Conservation (phyloP, 108 stramenopile species). For the Discostella stelligeroides region DNA sequence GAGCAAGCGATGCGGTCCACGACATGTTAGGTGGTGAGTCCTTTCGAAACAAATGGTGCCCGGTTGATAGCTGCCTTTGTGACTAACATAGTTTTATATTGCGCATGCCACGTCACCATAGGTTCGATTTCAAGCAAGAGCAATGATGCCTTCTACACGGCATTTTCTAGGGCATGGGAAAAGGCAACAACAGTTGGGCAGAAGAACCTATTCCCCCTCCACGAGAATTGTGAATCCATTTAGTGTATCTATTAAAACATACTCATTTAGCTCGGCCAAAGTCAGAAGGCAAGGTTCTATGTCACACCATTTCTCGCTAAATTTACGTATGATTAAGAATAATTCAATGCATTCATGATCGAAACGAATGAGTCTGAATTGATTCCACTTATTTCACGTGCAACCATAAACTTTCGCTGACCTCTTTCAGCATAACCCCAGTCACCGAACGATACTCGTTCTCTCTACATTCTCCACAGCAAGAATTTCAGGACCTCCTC, state of each 20-base stretch:
- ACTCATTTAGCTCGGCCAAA: no score
- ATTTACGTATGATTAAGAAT: no score
- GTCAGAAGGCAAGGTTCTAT: no score
- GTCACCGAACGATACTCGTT: slow-evolving; percentile 2
- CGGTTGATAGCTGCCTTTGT: not conserved
- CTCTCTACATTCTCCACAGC: slow-evolving; percentile 16
- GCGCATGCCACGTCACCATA: not conserved
- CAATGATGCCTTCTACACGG: slow-evolving; percentile 36
- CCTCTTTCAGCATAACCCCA: no score
- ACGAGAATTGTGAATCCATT: not conserved
- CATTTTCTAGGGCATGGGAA: slow-evolving; percentile 36
- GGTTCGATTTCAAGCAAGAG: slow-evolving; percentile 25
- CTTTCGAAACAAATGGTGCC: not conserved
- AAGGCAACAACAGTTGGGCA: slow-evolving; percentile 45
- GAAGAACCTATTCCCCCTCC: slow-evolving; percentile 18
- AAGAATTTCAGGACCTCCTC: not conserved
- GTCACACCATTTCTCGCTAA: no score
- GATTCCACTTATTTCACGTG: no score
- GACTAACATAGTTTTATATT: not conserved
- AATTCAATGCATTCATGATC: no score
- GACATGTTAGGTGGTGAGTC: slow-evolving; percentile 37
- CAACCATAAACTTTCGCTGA: no score
- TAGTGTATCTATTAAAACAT: no score
- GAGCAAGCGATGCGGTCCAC: slow-evolving; percentile 29
- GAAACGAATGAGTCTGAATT: no score